Base-by-base conservation (phyloP, 495 filamentous ascomycete genomes). In the Penicillium chermesinum region DNA sequence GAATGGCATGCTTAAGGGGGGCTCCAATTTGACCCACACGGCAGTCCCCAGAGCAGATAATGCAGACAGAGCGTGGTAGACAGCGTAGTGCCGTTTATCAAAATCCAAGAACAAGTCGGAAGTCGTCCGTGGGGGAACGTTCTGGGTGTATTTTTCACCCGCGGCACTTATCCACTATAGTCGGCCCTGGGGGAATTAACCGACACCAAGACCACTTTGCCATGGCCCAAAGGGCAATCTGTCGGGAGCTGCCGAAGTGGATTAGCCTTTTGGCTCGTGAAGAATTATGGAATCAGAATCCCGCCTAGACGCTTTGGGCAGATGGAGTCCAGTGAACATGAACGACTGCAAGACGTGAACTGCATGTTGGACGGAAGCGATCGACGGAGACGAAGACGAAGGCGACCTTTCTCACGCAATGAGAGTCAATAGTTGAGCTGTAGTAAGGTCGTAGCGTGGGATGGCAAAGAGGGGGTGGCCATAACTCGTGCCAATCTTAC, bases 21-120 rank as follows among this genome's bases (percentile, higher is more conserved):
- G 7, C 20, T 22, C 46, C 27, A 48, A 15, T 41, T 32, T 41
- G 53, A 56, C 53, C 53, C 48, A 50, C 48, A 17, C 9, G 14
- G 9, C 6, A 18, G 9, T 30, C 25, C 25, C 10, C 25, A 4
- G 25, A 5, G 25, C 19, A 20, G 18, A 16, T 16, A 20, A 6
- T 3, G 16, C 14, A 20, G 14, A 18, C 6, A 40, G 18, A 18
- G 19, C 18, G 38, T 18, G 38, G 14, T 16, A 20, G 38, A 19
- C 14, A 20, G 17, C 3, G 38, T 4, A 10, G 25, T 30, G 25
- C 10, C 4, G 25, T 30, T 20, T 9, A 40, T n/a, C n/a, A 10
- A 30, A 30, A 30, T 30, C 25, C 10, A 10, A 30, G 25, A 15
- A 15, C 12, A 15, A 15, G 17, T 18, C 38, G 38, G 38, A 40